A percentile compares a stretch with the other conserved stretches of the same genome.
phyloP scores from a whole-genome alignment of 352 stramenopile species.

The Phytophthora hybrid region DNA sequence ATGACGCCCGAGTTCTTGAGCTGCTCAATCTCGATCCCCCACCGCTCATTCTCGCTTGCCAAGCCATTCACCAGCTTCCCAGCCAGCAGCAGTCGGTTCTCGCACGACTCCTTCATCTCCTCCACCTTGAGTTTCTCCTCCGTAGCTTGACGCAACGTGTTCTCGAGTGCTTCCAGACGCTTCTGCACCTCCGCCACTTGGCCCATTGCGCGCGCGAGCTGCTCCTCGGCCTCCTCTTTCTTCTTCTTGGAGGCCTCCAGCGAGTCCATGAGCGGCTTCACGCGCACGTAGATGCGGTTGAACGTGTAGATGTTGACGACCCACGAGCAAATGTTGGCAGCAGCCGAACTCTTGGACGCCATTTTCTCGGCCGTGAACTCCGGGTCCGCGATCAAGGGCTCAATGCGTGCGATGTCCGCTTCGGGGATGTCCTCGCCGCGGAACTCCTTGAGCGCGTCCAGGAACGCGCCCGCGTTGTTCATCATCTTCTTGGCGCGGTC shows the following conservation, averaged over 20 bases:
- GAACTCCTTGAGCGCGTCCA: constrained; percentile 94
- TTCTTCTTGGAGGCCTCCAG: constrained; percentile 95
- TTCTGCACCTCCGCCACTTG: constrained; percentile 95
- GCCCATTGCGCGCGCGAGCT: constrained; percentile 91
- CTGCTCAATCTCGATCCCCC: constrained; percentile 97
- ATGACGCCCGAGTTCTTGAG: constrained; percentile 95
- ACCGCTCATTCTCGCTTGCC: constrained; percentile 97
- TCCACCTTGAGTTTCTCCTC: constrained; percentile 98
- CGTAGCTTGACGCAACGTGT: constrained; percentile 94
- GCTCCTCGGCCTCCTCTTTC: constrained; percentile 93
- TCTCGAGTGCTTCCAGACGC: constrained; percentile 92
- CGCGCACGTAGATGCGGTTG: constrained; percentile 99
- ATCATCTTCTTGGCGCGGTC: constrained; percentile 99
- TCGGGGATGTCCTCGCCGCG: constrained; percentile 96
- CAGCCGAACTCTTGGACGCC: constrained; percentile 96
- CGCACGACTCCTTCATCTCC: constrained; percentile 94
- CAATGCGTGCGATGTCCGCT: constrained; percentile 92
- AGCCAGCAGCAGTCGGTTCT: constrained; percentile 93
- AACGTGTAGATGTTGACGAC: constrained; percentile 98
- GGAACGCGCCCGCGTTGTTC: constrained; percentile 97
- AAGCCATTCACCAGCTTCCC: constrained; percentile 96
- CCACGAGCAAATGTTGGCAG: constrained; percentile 97
- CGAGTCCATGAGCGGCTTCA: constrained; percentile 98
- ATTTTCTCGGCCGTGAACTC: constrained; percentile 98
- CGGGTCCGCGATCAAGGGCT: constrained; percentile 93